Percentiles rank a stretch among this genome's conserved stretches.
Evolutionary conservation across 495 filamentous ascomycete genomes (phyloP).

Genomic region (Geopyxis carbonaria): DNA sequence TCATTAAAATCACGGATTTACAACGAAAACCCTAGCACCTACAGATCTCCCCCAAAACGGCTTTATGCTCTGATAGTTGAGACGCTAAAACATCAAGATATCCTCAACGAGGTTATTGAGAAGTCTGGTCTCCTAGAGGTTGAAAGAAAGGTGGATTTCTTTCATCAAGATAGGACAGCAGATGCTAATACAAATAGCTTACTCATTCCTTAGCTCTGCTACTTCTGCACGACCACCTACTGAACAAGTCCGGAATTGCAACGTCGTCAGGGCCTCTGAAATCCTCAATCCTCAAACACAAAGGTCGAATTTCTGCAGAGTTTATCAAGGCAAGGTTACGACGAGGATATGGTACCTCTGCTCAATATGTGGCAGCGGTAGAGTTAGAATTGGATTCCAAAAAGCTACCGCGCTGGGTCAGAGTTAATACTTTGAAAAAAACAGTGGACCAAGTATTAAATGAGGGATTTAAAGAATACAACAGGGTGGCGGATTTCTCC

Average conservation of each 20-base stretch:
- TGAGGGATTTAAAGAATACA: conserved; percentile 9
- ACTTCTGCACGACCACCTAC: conserved; percentile 69
- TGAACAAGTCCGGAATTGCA: conserved; percentile 68
- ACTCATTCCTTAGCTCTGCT: conserved; percentile 64
- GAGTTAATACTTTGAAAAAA: conserved; percentile 58
- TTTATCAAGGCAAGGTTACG: conserved; percentile 61
- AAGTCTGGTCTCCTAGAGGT: conserved; percentile 46
- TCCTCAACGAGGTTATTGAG: conserved; percentile 76
- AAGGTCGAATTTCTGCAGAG: conserved; percentile 61
- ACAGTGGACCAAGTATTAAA: conserved; percentile 10
- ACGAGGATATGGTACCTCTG: conserved; percentile 45
- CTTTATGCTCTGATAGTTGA: conserved; percentile 74
- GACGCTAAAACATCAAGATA: conserved; percentile 71
- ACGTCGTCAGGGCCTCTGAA: conserved; percentile 57
- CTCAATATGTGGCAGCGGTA: conserved; percentile 36
- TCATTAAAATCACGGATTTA: conserved; percentile 27
- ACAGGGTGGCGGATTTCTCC: conserved; percentile 6
- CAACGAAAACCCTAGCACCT: conserved; percentile 2
- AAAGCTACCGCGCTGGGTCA: conserved; percentile 65
- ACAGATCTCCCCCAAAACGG: conserved; percentile 47
- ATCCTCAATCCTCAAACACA: conserved; percentile 58
- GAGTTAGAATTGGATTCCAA: conserved; percentile 1
- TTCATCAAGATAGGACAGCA: neutral
- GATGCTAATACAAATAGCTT: conserved; percentile 37
- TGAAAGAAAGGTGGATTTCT: conserved; percentile 58